Conservation (phyloP, 768 basidiomycete genomes). For the Cystofilobasidium macerans region DNA sequence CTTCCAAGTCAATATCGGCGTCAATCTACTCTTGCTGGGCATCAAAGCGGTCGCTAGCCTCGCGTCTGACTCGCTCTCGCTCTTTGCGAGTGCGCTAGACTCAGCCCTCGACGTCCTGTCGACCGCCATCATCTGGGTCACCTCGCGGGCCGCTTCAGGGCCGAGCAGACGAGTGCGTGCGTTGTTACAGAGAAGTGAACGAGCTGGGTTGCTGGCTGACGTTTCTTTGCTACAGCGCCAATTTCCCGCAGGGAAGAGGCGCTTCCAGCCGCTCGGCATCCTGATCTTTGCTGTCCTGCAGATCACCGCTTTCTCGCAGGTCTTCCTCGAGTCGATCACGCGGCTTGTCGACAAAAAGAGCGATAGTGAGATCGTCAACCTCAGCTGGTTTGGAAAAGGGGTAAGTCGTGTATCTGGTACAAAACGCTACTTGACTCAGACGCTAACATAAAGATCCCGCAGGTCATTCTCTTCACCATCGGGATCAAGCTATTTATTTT, state of each 20-base stretch:
- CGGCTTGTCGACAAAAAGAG: conserved; percentile 6
- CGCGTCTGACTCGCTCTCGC: conserved; percentile 13
- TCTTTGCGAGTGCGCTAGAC: conserved; percentile 15
- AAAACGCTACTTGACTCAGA: no score
- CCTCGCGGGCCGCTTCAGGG: conserved; percentile 4
- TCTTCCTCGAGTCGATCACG: conserved; percentile 19
- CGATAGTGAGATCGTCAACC: neutral
- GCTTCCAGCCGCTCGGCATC: conserved; percentile 16
- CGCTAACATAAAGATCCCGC: no score
- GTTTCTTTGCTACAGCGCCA: neutral
- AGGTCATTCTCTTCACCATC: conserved; percentile 17
- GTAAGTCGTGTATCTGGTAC: no score
- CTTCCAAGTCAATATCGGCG: conserved; percentile 20
- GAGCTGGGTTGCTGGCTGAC: neutral
- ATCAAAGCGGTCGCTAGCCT: conserved; percentile 12
- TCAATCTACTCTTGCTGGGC: conserved; percentile 11
- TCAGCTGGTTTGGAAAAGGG: conserved; percentile 16
- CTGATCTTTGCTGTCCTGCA: conserved; percentile 19
- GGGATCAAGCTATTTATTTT: conserved; percentile 13
- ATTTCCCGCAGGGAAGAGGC: conserved; percentile 18
- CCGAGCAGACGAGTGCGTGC: conserved; percentile 4
- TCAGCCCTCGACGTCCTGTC: conserved; percentile 16
- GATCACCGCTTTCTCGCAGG: conserved; percentile 22
- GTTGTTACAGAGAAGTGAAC: neutral
- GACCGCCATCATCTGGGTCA: conserved; percentile 19